Evolutionary conservation across 495 filamentous ascomycete genomes (phyloP), one percentile per base, ranked within the genome.

Genomic region (Xylaria telfairii): DNA sequence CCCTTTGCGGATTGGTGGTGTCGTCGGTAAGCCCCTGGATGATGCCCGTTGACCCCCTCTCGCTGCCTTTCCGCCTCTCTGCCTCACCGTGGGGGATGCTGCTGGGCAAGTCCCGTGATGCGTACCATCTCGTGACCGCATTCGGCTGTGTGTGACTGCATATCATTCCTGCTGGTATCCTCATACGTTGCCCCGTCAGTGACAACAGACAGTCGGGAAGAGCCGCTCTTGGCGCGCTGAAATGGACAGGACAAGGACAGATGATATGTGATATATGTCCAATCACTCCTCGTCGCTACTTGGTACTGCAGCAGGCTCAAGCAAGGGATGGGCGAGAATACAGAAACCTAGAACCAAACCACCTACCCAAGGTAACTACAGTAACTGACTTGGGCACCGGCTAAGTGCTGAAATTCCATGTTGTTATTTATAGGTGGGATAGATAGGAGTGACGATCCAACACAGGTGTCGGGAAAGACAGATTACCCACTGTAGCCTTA

Each of bases 101-200:
- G 51, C 12, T n/a, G n/a, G n/a, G 51, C 59, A 69, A 72, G 74
- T 78, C 76, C 72, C 76, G 76, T 78, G 76, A 78, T 75, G 62
- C 44, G 62, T 59, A 51, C 28, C 56, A 59, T 67, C 70, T 67
- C 54, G 76, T 78, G 76, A 78, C 74, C 69, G 71, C 53, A 61
- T 69, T 46, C 60, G 68, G 72, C 75, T 78, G 76, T 76, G 76
- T 78, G 76, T 76, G 76, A 77, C 72, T 76, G 76, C 76, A 76
- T 78, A 71, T 71, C 61, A 54, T 30, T 46, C 17, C 51, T 65
- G 44, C 34, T 69, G 32, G 42, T 32, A 26, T 49, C 30, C 56
- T 56, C 61, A 42, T 69, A 49, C 46, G 34, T 49, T 63, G 41
- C 46, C 57, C 57, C 42, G n/a, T 24, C 42, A 49, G 53, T 44